These are phyloP conservation scores for Saururus chinensis DNA, from an alignment of 164 flowering plant genomes.

Conservation along the genomic window DNA sequence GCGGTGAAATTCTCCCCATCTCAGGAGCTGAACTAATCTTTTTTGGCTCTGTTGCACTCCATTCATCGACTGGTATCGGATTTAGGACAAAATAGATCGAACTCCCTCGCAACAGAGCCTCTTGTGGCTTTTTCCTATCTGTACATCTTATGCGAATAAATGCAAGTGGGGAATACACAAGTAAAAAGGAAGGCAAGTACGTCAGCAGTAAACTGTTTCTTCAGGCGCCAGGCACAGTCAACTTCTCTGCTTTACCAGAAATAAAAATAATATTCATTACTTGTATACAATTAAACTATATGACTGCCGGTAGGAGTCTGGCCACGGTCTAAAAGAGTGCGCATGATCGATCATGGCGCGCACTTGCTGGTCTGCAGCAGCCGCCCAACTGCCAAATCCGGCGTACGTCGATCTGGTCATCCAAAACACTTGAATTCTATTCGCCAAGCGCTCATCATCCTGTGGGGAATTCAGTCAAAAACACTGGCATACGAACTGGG, in stretches of 20 bases:
- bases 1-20: neutral
- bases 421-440: too few relatives aligned
- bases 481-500: too few relatives aligned
- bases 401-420: too few relatives aligned
- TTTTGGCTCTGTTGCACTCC: neutral
- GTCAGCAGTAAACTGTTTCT: neutral
- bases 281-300: too few relatives aligned
- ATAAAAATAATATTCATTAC: neutral
- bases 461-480: too few relatives aligned
- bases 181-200: neutral
- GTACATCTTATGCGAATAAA: too few relatives aligned
- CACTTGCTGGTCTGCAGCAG: slow-evolving; percentile 8
- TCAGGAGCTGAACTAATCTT: neutral
- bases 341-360: slow-evolving; percentile 19
- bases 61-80: neutral
- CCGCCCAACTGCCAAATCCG: neutral
- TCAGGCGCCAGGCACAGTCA: neutral
- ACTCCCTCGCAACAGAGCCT: too few relatives aligned
- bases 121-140: too few relatives aligned
- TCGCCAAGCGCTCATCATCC: too few relatives aligned
- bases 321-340: neutral
- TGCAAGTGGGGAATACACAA: too few relatives aligned
- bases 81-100: too few relatives aligned
- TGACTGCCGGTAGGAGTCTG: neutral
- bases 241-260: neutral